Base-by-base conservation (phyloP, 2,329 filamentous ascomycete species). In the Alternaria panax region DNA sequence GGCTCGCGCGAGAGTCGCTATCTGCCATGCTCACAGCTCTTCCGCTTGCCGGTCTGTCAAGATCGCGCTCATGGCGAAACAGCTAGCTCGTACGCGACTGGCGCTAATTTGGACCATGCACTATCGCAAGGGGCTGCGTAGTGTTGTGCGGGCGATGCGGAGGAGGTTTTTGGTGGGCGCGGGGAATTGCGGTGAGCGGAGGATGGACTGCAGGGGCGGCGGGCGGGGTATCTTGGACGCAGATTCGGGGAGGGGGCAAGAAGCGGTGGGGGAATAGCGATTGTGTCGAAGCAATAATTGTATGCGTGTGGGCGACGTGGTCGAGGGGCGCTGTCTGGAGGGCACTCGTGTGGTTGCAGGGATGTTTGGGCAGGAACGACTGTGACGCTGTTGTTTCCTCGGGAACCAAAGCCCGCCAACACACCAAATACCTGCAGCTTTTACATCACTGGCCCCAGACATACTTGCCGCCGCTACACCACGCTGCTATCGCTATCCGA, bases 21-120 rank as follows among this genome's bases (percentile, higher is more conserved):
- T 18, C 20, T 27, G 48, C 62, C 28, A 54, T 63, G 85, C 90
- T 80, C 85, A 94, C 91, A 95, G 88, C 85, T 95, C 92, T 81
- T 95, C 92, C 65, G 92, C 92, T 83, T 96, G 92, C 76, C 90
- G 88, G 73, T 85, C 83, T 62, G 91, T 92, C 80, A 95, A 82
- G 78, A 92, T 85, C 75, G 87, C 87, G 82, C 87, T 90, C 91
- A 93, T 93, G 67, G 74, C 79, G 80, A 66, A 63, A 67, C 57
- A 57, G 59, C 64, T 63, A 51, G 61, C 59, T 64, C 67, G 71
- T 65, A 59, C 51, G 65, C 51, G 53, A 60, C 55, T 55, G 64
- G 60, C 67, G 45, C 60, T 48, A 53, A 58, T 57, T 66, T 63
- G 68, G 66, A 76, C 72, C 75, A 76, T 77, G 63, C 64, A 77